Base-by-base conservation (phyloP, 352 stramenopile species). In the Pythium phragmitis region DNA sequence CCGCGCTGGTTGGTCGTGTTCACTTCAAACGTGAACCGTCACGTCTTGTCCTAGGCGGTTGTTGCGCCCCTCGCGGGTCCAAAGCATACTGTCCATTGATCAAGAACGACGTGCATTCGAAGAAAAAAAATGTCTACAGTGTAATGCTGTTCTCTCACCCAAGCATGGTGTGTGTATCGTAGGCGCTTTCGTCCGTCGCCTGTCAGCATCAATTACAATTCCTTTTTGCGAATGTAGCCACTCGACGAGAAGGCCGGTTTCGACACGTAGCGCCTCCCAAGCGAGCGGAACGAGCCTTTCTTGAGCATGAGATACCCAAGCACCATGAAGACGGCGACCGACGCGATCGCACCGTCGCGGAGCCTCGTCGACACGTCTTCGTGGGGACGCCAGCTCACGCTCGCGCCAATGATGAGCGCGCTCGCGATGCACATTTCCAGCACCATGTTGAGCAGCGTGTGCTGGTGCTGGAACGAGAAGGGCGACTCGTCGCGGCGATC, bases 171-270 rank as follows among this genome's bases (percentile, higher is more conserved):
- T 30, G 26, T 30, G 26, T 30, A 30, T 30, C 26, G 26, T 30
- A 30, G 26, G 26, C 26, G 26, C 26, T 30, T 30, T 30, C 26
- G 26, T 30, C 4, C 26, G 4, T 30, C 26, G 26, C 26, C 26
- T 30, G 4, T 30, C 26, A 30, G 26, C 26, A 30, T 30, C 26
- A 5, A 30, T 61, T 67, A 82, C 36, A 60, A 17, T n/a, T 82
- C 72, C 67, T 91, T 93, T 41, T 79, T 76, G 60, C 80, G 82
- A 62, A 95, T 95, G 71, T 95, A 95, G 43, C 86, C 84, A 54
- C 82, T 95, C 43, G 84, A 93, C 64, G 79, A 90, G 64, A 95
- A 93, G 34, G 84, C 79, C 28, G 86, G 86, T 65, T 95, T 95
- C 75, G 82, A 92, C 48, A 95, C 86, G 72, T 91, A 93, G 37